Base-by-base conservation (phyloP, 2,329 filamentous ascomycete genomes). In the Stylonectria norvegica region DNA sequence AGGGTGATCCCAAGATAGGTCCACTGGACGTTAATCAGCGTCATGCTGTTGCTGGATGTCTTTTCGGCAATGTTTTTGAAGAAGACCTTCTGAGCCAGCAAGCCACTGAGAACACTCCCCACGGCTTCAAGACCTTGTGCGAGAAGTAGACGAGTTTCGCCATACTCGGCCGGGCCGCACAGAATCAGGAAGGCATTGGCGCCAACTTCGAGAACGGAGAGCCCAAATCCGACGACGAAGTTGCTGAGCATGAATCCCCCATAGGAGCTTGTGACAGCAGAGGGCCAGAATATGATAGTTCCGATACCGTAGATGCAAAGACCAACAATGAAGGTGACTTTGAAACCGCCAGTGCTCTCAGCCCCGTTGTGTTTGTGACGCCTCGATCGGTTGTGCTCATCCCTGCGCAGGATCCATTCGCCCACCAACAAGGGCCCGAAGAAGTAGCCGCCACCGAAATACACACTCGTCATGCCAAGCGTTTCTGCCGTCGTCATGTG, bases 231-330 rank as follows among this genome's bases (percentile, higher is more conserved):
- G 38, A 89, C 84, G 19, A 91, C 81, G 54, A 91, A 80, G 49
- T 73, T 81, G 52, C 75, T 81, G 34, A 85, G 77, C 63, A 89
- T 81, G 64, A 91, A 93, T 2, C 88, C 88, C 12, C 81, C 77
- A 51, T 86, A 93, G 2, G 85, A 87, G 31, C 75, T 74, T 43
- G 88, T 76, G 8, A 90, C 78, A 6, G 83, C 85, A 2, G 83
- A 85, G 0, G 87, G 87, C 87, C 86, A 93, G 66, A 91, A 90
- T 66, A 89, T 88, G 48, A 91, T 79, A n/a, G 85, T 87, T 2
- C 84, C 85, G 5, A 79, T 71, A 2, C 83, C 84, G 58, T 90
- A 91, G 38, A 91, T 82, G 49, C 74, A 76, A 4, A 91, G 70
- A 1, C 87, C 87, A 19, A 83, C 72, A 44, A 93, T 90, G 53